These are phyloP conservation scores for Draba incana DNA, from an alignment of 345 rosid genomes.

Conservation along the genomic window DNA sequence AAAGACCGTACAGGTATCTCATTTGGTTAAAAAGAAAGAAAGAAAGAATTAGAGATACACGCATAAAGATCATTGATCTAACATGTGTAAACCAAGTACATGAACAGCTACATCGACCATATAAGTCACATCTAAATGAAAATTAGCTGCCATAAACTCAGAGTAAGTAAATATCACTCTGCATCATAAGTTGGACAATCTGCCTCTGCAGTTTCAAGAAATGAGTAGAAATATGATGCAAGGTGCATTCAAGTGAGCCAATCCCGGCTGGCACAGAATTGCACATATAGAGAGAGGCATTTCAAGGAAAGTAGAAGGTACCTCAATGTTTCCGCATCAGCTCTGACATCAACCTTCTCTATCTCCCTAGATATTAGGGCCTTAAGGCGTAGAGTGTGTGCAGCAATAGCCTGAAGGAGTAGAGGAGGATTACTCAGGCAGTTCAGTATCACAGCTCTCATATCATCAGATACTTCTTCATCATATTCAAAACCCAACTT, in stretches of 20 bases:
- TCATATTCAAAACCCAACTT: slow-evolving; percentile 76
- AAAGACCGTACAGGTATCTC: neutral
- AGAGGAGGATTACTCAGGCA: slow-evolving; percentile 78
- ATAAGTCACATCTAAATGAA: neutral
- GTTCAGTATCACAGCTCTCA: slow-evolving; percentile 58
- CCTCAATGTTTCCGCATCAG: slow-evolving; percentile 85
- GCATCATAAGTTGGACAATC: neutral
- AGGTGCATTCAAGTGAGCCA: slow-evolving; percentile 15
- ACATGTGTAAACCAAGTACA: slow-evolving; percentile 5
- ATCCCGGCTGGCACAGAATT: neutral
- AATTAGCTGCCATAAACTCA: slow-evolving; percentile 26
- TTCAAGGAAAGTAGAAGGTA: slow-evolving; percentile 32
- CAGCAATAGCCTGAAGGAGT: slow-evolving; percentile 71
- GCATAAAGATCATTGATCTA: neutral
- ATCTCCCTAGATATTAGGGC: slow-evolving; percentile 67
- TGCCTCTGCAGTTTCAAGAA: neutral
- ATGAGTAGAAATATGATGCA: neutral
- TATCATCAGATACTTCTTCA: slow-evolving; percentile 75
- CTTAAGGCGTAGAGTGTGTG: slow-evolving; percentile 63
- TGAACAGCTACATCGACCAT: neutral
- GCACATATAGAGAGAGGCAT: slow-evolving; percentile 16
- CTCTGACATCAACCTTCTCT: slow-evolving; percentile 80
- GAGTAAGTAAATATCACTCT: slow-evolving; percentile 1
- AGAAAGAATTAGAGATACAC: neutral
- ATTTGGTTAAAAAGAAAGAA: neutral